Percentiles rank a stretch among this genome's conserved stretches.
Evolutionary conservation across 495 filamentous ascomycete genomes (phyloP).

Genomic region (Neurospora hispaniola): DNA sequence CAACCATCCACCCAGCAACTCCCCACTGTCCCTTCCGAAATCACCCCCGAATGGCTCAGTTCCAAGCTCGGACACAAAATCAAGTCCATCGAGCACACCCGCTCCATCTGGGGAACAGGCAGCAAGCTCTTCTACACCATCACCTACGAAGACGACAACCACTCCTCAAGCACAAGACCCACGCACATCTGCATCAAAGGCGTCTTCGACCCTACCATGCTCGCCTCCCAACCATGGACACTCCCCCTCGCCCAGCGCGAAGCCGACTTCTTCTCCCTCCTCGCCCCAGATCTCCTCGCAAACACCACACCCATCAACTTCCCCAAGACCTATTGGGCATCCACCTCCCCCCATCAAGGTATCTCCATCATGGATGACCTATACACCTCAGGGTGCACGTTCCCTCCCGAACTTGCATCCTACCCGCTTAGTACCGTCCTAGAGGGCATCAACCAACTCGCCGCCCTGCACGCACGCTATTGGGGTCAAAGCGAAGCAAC

Average conservation of each 20-base stretch:
- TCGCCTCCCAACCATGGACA: conserved; percentile 22
- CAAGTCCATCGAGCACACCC: conserved; percentile 18
- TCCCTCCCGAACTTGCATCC: conserved; percentile 16
- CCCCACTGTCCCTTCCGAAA: conserved; percentile 7
- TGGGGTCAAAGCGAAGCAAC: conserved; percentile 17
- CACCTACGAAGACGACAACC: conserved; percentile 14
- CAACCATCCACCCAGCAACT: too few relatives aligned
- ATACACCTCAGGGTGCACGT: conserved; percentile 14
- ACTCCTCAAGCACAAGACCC: conserved; percentile 1
- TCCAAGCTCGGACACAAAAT: conserved; percentile 20
- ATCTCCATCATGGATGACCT: conserved; percentile 27
- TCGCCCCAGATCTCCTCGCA: conserved; percentile 17
- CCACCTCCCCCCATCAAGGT: too few relatives aligned
- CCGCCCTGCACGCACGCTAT: conserved; percentile 18
- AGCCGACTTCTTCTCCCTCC: conserved; percentile 23
- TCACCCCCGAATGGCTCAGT: conserved; percentile 18
- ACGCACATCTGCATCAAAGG: conserved; percentile 24
- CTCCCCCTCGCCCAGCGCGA: conserved; percentile 24
- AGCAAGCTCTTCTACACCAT: conserved; percentile 24
- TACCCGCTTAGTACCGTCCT: conserved; percentile 14
- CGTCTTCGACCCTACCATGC: conserved; percentile 23
- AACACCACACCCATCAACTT: conserved; percentile 12
- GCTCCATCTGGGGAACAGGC: conserved; percentile 20
- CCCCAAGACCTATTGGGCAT: too few relatives aligned
- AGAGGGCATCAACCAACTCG: conserved; percentile 19